Conservation (phyloP, 805 yeast species). For the Spathaspora hagerdaliae region DNA sequence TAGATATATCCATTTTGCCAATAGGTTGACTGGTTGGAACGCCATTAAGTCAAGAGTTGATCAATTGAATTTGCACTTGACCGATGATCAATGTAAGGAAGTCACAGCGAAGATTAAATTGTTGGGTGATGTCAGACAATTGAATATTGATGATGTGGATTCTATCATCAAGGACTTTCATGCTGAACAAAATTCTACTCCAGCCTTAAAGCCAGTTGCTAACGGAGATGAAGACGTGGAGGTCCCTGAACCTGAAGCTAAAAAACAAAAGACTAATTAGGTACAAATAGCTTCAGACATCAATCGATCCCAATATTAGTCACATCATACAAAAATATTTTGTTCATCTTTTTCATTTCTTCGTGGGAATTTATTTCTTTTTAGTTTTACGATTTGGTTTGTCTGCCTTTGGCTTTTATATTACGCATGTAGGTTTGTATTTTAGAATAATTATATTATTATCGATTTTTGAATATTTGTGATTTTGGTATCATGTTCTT, state of each 20-base stretch:
- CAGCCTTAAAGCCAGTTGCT: conserved; percentile 20
- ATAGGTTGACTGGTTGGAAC: conserved; percentile 61
- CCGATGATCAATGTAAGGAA: conserved; percentile 55
- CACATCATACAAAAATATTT: no score
- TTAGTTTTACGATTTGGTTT: background rate
- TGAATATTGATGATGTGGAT: conserved; percentile 59
- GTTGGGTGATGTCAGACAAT: conserved; percentile 58
- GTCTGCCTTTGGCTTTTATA: background rate
- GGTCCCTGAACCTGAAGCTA: conserved; percentile 31
- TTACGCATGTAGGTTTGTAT: background rate
- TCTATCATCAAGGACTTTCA: conserved; percentile 55
- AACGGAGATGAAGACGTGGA: conserved; percentile 19
- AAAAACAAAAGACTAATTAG: conserved; percentile 29
- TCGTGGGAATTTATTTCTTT: background rate
- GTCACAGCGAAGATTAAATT: conserved; percentile 52
- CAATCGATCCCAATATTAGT: background rate
- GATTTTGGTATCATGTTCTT: no score
- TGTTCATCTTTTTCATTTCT: background rate
- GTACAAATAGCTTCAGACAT: background rate
- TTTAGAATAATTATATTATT: background rate
- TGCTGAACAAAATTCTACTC: conserved; percentile 33
- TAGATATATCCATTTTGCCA: conserved; percentile 60
- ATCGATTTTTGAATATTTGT: no score
- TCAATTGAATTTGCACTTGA: conserved; percentile 51
- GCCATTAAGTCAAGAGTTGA: conserved; percentile 60